Percentiles rank a stretch among this genome's conserved stretches.
These are phyloP conservation scores for Pythium brachiatum DNA, from an alignment of 352 stramenopile species.

Conservation along the genomic window DNA sequence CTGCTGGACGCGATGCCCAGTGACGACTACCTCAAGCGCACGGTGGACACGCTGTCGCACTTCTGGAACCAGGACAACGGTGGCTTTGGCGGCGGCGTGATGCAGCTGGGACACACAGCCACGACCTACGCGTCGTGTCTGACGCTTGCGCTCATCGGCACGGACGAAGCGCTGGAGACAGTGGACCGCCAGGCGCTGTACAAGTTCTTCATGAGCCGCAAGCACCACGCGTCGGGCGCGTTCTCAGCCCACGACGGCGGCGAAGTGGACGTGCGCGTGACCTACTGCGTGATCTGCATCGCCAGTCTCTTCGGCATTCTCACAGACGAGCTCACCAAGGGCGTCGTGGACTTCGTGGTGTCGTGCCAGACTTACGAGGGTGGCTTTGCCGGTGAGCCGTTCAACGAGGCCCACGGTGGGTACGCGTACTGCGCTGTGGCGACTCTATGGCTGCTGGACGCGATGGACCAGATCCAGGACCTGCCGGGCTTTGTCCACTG, in stretches of 20 bases:
- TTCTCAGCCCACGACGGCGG: constrained; percentile 98
- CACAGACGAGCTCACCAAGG: constrained; percentile 77
- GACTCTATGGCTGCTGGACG: constrained; percentile 90
- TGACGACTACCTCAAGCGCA: constrained; percentile 34
- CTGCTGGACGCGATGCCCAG: constrained; percentile 84
- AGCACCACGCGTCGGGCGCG: constrained; percentile 73
- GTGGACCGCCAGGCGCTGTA: constrained; percentile 86
- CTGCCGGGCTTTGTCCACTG: constrained; percentile 75
- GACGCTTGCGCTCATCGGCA: constrained; percentile 90
- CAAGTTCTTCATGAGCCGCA: constrained; percentile 88
- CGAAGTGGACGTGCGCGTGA: constrained; percentile 95
- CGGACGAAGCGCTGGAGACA: constrained; percentile 63
- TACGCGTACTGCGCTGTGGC: constrained; percentile 98
- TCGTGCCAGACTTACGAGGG: constrained; percentile 98
- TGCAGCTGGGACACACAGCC: constrained; percentile 82
- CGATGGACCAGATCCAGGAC: constrained; percentile 50
- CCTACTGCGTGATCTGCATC: constrained; percentile 97
- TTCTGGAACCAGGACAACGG: constrained; percentile 67
- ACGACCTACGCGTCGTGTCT: constrained; percentile 96
- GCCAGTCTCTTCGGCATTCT: constrained; percentile 92
- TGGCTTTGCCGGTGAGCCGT: constrained; percentile 90
- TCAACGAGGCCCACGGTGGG: constrained; percentile 97
- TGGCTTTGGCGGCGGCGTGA: constrained; percentile 94
- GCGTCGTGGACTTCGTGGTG: constrained; percentile 78
- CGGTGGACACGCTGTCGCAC: constrained; percentile 57